Evolutionary conservation across 2,329 filamentous ascomycete genomes (phyloP).

Genomic region (Verticillium nonalfalfae): DNA sequence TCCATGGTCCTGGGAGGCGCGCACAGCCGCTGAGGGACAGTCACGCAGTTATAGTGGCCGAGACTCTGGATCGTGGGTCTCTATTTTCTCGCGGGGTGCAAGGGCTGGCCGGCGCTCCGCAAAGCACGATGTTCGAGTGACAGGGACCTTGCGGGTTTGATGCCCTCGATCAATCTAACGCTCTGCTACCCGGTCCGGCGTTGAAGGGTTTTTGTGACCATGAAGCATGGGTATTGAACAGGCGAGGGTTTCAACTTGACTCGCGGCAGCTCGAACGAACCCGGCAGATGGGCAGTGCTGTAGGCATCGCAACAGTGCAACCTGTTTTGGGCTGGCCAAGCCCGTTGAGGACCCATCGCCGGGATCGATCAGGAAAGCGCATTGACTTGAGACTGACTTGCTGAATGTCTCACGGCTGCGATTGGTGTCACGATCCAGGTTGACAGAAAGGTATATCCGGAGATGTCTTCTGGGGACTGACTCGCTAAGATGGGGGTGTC

Average conservation of each 20-base stretch:
- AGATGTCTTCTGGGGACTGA: no score
- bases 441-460: no score
- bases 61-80: neutral
- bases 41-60: neutral
- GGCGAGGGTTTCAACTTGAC: neutral
- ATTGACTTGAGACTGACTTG: neutral
- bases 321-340: neutral
- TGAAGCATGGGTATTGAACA: neutral
- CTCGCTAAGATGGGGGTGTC: no score
- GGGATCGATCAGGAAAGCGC: neutral
- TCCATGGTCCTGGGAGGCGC: neutral
- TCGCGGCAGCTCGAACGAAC: neutral
- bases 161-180: neutral
- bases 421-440: neutral
- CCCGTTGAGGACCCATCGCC: neutral
- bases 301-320: neutral
- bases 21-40: neutral
- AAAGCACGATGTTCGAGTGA: neutral
- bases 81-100: neutral
- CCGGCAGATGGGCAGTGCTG: neutral
- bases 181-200: neutral
- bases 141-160: neutral
- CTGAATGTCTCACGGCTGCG: neutral
- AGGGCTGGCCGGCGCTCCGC: neutral
- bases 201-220: neutral